These are phyloP conservation scores for Stylonectria norvegica DNA, from an alignment of 2,329 filamentous ascomycete species.

Conservation along the genomic window DNA sequence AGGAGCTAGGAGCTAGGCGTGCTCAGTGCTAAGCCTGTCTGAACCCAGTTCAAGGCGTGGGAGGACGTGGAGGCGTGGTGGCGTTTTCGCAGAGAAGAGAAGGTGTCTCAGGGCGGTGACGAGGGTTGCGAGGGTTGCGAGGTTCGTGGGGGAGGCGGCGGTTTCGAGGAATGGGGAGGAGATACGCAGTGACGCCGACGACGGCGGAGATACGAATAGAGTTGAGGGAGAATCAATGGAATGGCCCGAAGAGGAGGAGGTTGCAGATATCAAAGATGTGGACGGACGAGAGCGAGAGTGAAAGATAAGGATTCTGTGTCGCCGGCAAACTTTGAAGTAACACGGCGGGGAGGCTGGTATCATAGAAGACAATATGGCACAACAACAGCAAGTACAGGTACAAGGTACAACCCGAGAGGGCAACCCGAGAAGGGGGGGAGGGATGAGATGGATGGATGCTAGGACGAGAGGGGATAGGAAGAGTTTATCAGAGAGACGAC, in stretches of 20 bases:
- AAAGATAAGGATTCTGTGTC: slow-evolving; percentile 3
- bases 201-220: slow-evolving; percentile 9
- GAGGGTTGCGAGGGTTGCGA: slow-evolving; percentile 27
- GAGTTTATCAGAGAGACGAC: background rate
- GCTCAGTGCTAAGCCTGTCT: slow-evolving; percentile 13
- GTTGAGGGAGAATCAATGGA: background rate
- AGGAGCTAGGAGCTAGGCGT: slow-evolving; percentile 17
- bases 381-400: slow-evolving; percentile 1
- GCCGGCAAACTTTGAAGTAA: too few species aligned
- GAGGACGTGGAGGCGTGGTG: slow-evolving; percentile 26
- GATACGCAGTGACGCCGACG: slow-evolving; percentile 15
- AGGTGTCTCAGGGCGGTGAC: slow-evolving; percentile 24
- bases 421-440: background rate
- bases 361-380: too few species aligned
- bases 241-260: background rate
- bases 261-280: background rate
- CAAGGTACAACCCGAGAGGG: too few species aligned
- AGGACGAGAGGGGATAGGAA: background rate
- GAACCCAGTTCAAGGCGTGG: slow-evolving; percentile 23
- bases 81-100: slow-evolving; percentile 3
- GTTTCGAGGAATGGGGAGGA: slow-evolving; percentile 12
- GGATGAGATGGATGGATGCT: slow-evolving; percentile 1
- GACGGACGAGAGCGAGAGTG: background rate
- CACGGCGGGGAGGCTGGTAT: too few species aligned
- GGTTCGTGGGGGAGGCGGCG: slow-evolving; percentile 24